Evolutionary conservation across 345 rosid genomes (phyloP), one percentile per base, ranked within the genome.

Genomic region (Arabidopsis suecica): DNA sequence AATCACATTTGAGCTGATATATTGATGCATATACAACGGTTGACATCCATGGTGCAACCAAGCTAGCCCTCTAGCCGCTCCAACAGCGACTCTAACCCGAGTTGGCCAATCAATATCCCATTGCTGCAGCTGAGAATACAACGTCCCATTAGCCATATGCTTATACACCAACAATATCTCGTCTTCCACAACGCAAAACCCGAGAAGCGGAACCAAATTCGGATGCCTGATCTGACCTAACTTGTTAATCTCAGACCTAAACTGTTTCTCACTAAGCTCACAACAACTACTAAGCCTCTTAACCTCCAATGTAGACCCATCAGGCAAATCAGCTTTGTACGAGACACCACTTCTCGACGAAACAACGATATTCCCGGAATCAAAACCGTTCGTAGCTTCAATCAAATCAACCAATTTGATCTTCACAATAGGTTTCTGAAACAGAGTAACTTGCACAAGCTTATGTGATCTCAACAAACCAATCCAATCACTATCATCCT

Each of bases 11-110:
- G 92, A 88, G 72, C 86, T 78, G 32, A 88, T 62, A 76, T 82
- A 77, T 14, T 80, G 86, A 65, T 84, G 89, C 57, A 83, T 14
- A 42, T 50, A 75, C 0, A 80, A 81, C 0, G 82, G 81, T 61
- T 84, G 80, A 36, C 83, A 82, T n/a, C 87, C 88, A 61, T 82
- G 86, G 71, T 88, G 88, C 42, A 88, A 71, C 92, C 89, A 88
- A 67, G 87, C 89, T 25, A 86, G 68, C 6, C 92, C 92, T 79
- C 87, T 75, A 9, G 89, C 87, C 0, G 88, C 87, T 48, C 92
- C 89, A 18, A 86, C 65, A 23, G 85, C 82, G 36, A 88, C 77
- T 45, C 76, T 79, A 56, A 86, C 73, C 85, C 89, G 84, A 18
- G 68, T 42, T 1, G 80, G 78, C 92, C 92, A 88, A 54, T 88